Evolutionary conservation across 805 yeast genomes (phyloP).

Genomic region (Priceomyces castillae): DNA sequence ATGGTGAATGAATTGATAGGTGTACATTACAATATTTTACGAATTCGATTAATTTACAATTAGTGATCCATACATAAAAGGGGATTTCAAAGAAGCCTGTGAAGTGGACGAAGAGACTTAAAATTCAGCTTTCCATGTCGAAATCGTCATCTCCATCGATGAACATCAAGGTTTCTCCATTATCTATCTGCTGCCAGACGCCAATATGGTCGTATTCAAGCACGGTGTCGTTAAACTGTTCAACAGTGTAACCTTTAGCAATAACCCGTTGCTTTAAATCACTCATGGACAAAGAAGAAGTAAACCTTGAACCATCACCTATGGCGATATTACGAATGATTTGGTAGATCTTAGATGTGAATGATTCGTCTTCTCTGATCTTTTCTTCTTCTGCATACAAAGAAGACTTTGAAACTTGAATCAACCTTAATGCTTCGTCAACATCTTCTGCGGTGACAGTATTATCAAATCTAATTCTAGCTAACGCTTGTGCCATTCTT

Average conservation of each 20-base stretch:
- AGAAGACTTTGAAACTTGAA: slow-evolving; percentile 84
- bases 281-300: slow-evolving; percentile 38
- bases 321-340: slow-evolving; percentile 61
- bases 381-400: slow-evolving; percentile 55
- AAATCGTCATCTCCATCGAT: slow-evolving; percentile 42
- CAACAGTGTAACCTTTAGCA: slow-evolving; percentile 80
- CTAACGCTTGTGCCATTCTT: slow-evolving; percentile 92
- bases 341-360: slow-evolving; percentile 67
- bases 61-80: no score
- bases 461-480: slow-evolving; percentile 79
- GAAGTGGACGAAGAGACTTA: no score
- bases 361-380: slow-evolving; percentile 59
- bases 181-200: slow-evolving; percentile 74
- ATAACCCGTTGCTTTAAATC: slow-evolving; percentile 61
- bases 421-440: slow-evolving; percentile 89
- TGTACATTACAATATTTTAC: no score
- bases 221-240: slow-evolving; percentile 73
- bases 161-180: slow-evolving; percentile 62
- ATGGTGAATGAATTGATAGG: no score
- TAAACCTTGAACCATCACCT: slow-evolving; percentile 26
- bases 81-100: no score
- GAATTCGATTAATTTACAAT: no score
- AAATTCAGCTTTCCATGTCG: slow-evolving; percentile 23
- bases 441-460: slow-evolving; percentile 76
- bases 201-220: slow-evolving; percentile 68